Evolutionary conservation across 805 yeast genomes (phyloP).

Genomic region (Barnettozyma vustinii): DNA sequence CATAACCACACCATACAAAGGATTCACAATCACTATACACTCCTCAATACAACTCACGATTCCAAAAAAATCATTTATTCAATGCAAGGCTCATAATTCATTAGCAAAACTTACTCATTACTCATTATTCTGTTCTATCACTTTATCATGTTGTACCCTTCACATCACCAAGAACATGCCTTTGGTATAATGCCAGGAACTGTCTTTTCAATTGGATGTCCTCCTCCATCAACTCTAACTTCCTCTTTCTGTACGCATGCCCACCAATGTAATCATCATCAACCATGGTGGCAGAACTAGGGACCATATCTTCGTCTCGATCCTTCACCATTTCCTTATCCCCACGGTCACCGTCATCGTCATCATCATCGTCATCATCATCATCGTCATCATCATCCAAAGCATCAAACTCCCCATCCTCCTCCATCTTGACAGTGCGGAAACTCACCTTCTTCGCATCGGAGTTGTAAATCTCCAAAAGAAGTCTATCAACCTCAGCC

Average conservation of each 20-base stretch:
- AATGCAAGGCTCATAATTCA: background rate
- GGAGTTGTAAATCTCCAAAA: slow-evolving; percentile 1
- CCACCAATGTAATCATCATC: background rate
- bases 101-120: background rate
- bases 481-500: background rate
- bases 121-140: background rate
- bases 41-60: too few species aligned
- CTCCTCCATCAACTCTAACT: background rate
- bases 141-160: background rate
- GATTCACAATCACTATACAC: background rate
- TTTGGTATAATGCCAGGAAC: slow-evolving; percentile 1
- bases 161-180: background rate
- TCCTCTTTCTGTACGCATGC: background rate
- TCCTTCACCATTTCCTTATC: background rate
- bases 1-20: background rate
- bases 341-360: too few species aligned
- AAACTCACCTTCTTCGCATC: slow-evolving; percentile 2
- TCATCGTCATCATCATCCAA: background rate
- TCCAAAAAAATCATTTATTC: background rate
- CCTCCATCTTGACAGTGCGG: background rate
- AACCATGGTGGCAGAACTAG: background rate
- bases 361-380: background rate
- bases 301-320: background rate
- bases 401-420: background rate
- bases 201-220: background rate